Conservation (phyloP, 176 grass and related monocot species). For the Aegilops tauschii region DNA sequence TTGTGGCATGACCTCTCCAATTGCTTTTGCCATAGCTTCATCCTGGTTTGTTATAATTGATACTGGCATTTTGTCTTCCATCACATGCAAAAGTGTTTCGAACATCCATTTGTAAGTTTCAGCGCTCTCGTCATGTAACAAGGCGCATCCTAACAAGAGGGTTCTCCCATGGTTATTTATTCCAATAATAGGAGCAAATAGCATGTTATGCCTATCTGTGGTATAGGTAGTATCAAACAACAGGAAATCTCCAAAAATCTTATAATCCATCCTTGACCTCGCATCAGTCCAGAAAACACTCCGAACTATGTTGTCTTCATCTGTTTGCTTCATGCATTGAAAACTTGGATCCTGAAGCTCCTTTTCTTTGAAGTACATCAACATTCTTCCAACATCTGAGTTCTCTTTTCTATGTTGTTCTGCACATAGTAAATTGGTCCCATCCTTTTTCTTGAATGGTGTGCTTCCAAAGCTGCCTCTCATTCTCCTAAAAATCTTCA, state of each 20-base stretch:
- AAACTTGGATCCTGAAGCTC: constrained; percentile 9
- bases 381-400: constrained; percentile 16
- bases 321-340: background rate
- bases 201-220: constrained; percentile 18
- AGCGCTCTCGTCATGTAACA: background rate
- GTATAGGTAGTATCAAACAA: constrained; percentile 27
- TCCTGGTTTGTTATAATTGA: constrained; percentile 29
- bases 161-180: constrained; percentile 21
- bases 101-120: constrained; percentile 33
- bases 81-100: constrained; percentile 22
- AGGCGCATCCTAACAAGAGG: constrained; percentile 12
- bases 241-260: constrained; percentile 28
- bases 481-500: constrained; percentile 28
- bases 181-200: constrained; percentile 32
- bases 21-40: constrained; percentile 26
- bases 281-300: constrained; percentile 28
- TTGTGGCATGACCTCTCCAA: constrained; percentile 13
- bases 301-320: constrained; percentile 2
- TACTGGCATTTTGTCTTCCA: constrained; percentile 26
- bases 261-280: constrained; percentile 16
- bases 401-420: constrained; percentile 2
- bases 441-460: constrained; percentile 5
- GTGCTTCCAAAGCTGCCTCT: background rate
- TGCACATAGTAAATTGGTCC: background rate
- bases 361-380: constrained; percentile 10